Evolutionary conservation across 1,284 basidiomycete genomes (phyloP).

Genomic region (Trametes pubescens): DNA sequence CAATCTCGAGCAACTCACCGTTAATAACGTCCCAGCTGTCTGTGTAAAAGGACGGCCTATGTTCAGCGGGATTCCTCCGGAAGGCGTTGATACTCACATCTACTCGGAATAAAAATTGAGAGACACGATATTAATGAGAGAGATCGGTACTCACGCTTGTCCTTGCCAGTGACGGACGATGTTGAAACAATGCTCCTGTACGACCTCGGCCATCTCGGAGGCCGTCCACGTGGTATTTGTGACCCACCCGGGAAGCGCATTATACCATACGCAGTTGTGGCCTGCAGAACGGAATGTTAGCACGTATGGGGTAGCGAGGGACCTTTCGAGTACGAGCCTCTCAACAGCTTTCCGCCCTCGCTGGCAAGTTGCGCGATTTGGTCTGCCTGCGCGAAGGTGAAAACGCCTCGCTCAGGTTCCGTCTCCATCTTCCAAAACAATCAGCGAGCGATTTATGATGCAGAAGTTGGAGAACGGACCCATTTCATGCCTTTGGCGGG

Average conservation of each 20-base stretch:
- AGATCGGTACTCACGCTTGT: slow-evolving; percentile 49
- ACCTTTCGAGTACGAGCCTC: slow-evolving; percentile 24
- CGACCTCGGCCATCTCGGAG: slow-evolving; percentile 51
- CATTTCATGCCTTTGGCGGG: slow-evolving; percentile 65
- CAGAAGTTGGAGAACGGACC: slow-evolving; percentile 41
- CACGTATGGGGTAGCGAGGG: neutral
- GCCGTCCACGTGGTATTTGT: slow-evolving; percentile 50
- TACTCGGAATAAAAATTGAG: neutral
- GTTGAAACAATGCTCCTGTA: slow-evolving; percentile 55
- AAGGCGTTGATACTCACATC: neutral
- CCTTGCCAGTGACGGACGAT: slow-evolving; percentile 59
- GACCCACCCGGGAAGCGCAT: slow-evolving; percentile 60
- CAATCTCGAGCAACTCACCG: slow-evolving; percentile 33
- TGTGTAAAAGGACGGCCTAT: neutral
- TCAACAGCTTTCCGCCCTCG: slow-evolving; percentile 48
- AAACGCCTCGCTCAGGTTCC: slow-evolving; percentile 56
- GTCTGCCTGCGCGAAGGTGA: slow-evolving; percentile 56
- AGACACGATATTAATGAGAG: neutral
- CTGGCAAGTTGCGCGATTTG: slow-evolving; percentile 54
- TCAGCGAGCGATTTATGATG: too few relatives aligned
- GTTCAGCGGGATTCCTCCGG: neutral
- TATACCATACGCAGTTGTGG: slow-evolving; percentile 65
- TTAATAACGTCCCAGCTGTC: slow-evolving; percentile 50
- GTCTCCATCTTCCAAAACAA: slow-evolving; percentile 53
- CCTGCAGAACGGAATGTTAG: slow-evolving; percentile 25